Percentiles rank a stretch among this genome's conserved stretches.
Evolutionary conservation across 768 basidiomycete species (phyloP).

Genomic region (Amanita exitialis): DNA sequence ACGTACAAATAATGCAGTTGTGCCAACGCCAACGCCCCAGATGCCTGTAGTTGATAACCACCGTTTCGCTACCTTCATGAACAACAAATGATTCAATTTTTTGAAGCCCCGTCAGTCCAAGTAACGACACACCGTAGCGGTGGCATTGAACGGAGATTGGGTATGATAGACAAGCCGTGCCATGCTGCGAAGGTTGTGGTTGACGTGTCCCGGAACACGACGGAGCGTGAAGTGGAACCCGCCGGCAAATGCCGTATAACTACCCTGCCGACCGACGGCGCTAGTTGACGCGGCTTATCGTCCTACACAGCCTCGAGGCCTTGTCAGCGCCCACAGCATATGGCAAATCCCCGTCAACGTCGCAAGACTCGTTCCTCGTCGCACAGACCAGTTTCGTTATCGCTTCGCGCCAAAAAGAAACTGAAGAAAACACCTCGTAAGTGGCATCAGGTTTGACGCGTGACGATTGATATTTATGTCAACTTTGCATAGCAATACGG

Average conservation of each 20-base stretch:
- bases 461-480: constrained; percentile 5
- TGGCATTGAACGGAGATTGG: constrained; percentile 25
- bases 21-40: constrained; percentile 66
- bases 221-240: too few species aligned
- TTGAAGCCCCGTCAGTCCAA: neutral
- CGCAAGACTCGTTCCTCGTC: constrained; percentile 73
- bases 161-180: constrained; percentile 29
- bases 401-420: constrained; percentile 63
- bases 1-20: constrained; percentile 59
- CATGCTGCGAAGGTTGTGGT: constrained; percentile 20
- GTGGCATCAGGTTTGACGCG: constrained; percentile 15
- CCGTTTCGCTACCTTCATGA: constrained; percentile 33
- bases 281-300: neutral
- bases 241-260: neutral
- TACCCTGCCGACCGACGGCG: too few species aligned
- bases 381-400: constrained; percentile 66
- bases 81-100: constrained; percentile 7
- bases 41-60: constrained; percentile 55
- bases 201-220: constrained; percentile 1
- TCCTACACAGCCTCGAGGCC: neutral
- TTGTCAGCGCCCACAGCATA: constrained; percentile 17
- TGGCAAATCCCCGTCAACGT: constrained; percentile 94
- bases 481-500: constrained; percentile 45
- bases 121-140: constrained; percentile 24
- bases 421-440: constrained; percentile 71